Percentiles rank a stretch among this genome's conserved stretches.
Conservation (phyloP, 2,329 filamentous ascomycete species). For the Clonostachys byssicola region DNA sequence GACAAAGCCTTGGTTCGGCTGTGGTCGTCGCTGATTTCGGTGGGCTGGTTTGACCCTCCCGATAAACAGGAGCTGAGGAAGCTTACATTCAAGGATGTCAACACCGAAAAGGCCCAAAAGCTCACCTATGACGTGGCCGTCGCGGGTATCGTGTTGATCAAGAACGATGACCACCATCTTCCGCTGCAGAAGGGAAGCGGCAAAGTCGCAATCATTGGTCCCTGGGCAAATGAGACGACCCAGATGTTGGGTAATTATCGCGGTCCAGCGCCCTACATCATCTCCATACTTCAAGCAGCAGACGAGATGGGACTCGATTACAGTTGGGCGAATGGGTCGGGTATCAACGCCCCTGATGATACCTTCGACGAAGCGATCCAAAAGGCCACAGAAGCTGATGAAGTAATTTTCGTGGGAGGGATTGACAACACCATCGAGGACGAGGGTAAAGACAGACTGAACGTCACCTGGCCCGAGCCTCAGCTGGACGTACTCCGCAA, state of each 20-base stretch:
- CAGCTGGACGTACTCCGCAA: slow-evolving; percentile 45
- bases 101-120: slow-evolving; percentile 44
- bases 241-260: slow-evolving; percentile 16
- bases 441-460: slow-evolving; percentile 45
- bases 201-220: slow-evolving; percentile 20
- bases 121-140: slow-evolving; percentile 51
- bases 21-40: slow-evolving; percentile 48
- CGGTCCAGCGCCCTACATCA: slow-evolving; percentile 45
- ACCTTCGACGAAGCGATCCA: too few relatives aligned
- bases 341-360: too few relatives aligned
- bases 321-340: too few relatives aligned
- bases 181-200: slow-evolving; percentile 28
- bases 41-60: slow-evolving; percentile 51
- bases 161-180: slow-evolving; percentile 47
- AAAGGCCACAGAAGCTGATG: slow-evolving; percentile 25
- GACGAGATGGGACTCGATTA: slow-evolving; percentile 3
- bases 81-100: slow-evolving; percentile 51
- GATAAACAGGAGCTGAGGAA: slow-evolving; percentile 38
- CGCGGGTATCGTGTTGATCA: slow-evolving; percentile 42
- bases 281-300: slow-evolving; percentile 37
- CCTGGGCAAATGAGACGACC: slow-evolving; percentile 19
- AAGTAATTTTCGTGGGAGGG: slow-evolving; percentile 50
- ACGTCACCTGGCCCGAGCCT: slow-evolving; percentile 44
- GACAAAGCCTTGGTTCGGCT: slow-evolving; percentile 26
- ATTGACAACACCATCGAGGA: slow-evolving; percentile 47